A percentile compares a stretch with the other conserved stretches of the same genome.
Conservation (phyloP, 1,139 yeast species). For the Blastobotrys serpentis region DNA sequence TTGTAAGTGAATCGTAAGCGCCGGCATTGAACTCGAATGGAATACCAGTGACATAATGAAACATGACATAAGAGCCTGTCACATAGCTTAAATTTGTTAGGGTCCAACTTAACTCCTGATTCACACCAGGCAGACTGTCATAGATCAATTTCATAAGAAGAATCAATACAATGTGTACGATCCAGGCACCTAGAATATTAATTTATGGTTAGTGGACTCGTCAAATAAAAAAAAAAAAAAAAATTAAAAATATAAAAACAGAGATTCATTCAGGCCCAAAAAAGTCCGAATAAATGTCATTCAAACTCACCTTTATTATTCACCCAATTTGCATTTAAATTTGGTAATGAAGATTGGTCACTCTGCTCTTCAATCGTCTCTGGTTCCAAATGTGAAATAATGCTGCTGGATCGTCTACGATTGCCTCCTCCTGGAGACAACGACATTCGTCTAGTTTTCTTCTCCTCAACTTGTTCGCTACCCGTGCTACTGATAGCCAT, state of each 20-base stretch:
- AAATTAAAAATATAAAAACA: neutral
- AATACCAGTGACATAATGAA: constrained; percentile 93
- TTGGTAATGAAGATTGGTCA: constrained; percentile 86
- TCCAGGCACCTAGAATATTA: constrained; percentile 67
- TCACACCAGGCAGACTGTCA: constrained; percentile 72
- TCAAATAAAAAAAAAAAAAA: neutral
- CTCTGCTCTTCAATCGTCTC: constrained; percentile 89
- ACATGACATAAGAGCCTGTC: constrained; percentile 91
- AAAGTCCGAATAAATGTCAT: neutral
- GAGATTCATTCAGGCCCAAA: too few species aligned
- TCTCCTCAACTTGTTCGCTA: constrained; percentile 5
- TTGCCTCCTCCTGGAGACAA: constrained; percentile 18
- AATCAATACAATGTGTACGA: constrained; percentile 82
- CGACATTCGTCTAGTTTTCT: constrained; percentile 10
- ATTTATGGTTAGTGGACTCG: neutral
- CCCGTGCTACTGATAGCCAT: constrained; percentile 7
- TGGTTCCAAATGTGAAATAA: constrained; percentile 82
- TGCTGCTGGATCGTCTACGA: constrained; percentile 59
- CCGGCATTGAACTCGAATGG: constrained; percentile 97
- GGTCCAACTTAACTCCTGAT: constrained; percentile 90
- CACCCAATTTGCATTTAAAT: constrained; percentile 95
- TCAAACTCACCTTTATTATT: constrained; percentile 64
- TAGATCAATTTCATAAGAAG: constrained; percentile 68
- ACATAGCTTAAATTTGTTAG: constrained; percentile 86
- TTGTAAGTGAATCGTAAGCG: constrained; percentile 90